Evolutionary conservation across 2,329 filamentous ascomycete species (phyloP), one percentile per base, ranked within the genome.

Genomic region (Ceratocystis colombiana): DNA sequence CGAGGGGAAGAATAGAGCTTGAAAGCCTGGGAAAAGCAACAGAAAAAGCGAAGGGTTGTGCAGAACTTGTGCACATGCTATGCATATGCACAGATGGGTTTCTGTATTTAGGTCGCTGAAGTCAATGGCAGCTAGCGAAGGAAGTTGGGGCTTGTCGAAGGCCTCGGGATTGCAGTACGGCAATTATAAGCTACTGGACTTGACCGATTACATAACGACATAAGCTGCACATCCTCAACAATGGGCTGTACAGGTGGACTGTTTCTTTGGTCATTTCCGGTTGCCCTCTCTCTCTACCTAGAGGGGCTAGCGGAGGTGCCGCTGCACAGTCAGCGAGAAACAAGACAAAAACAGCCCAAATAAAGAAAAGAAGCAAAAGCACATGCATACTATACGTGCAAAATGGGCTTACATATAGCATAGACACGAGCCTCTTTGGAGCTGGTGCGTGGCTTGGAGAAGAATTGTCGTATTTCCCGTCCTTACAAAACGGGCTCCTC

Each of bases 361-460:
- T 50, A 20, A 25, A 20, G 30, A 41, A 12, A 41, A 12, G 37
- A 41, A 41, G 37, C 3, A 41, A 41, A 41, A 41, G 37, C 37
- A 12, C 37, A 41, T 41, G 22, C 46, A 20, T 50, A 25, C 6
- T 50, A 50, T 50, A 20, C 46, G 10, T 20, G 22, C 10, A 20
- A 20, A 25, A 3, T 50, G 46, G 46, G n/a, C 7, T 50, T 25
- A 50, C 22, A 41, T 41, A 41, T 10, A n/a, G 8, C 28, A 30
- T n/a, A 15, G 33, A 59, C 55, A 59, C 55, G 55, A 59, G 55
- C 55, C 55, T n/a, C 55, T 59, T 4, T n/a, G 55, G 15, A 25
- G 28, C 8, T 59, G 55, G n/a, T 59, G 55, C 55, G 55, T 59
- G 17, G n/a, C 6, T n/a, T 17, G 7, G 28, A 59, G 33, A 59